phyloP scores from a whole-genome alignment of 2,329 filamentous ascomycete genomes.

The Tolypocladium ophioglossoides region DNA sequence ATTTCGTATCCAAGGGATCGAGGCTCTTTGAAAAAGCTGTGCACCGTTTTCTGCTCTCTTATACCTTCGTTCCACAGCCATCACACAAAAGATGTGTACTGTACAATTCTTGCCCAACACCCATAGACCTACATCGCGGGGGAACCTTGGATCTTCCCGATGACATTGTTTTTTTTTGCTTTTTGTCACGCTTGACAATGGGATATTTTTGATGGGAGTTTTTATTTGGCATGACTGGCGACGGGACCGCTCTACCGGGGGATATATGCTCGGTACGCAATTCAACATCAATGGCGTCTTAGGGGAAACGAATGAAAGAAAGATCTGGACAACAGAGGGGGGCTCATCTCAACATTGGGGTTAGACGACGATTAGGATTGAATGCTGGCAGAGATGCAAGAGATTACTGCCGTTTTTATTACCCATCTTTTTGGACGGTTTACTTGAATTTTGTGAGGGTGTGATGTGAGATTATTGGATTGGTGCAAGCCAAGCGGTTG shows the following conservation, averaged over 20 bases:
- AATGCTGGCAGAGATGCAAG: background rate
- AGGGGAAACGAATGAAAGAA: background rate
- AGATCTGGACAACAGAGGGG: background rate
- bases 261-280: constrained; percentile 1
- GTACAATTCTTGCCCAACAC: background rate
- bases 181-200: background rate
- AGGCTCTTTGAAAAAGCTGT: background rate
- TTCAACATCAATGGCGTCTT: constrained; percentile 12
- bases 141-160: background rate
- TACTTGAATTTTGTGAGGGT: background rate
- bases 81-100: background rate
- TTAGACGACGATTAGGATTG: background rate
- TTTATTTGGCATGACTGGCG: constrained; percentile 1
- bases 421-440: background rate
- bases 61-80: background rate
- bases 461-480: background rate
- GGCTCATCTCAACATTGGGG: constrained; percentile 12
- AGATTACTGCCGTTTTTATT: background rate
- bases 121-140: background rate
- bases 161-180: background rate
- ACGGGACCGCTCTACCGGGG: background rate
- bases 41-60: background rate
- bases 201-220: background rate
- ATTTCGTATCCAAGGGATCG: background rate
- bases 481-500: background rate